Evolutionary conservation across 163 green algal species (phyloP).

Genomic region (Trebouxiophyceae sp.): DNA sequence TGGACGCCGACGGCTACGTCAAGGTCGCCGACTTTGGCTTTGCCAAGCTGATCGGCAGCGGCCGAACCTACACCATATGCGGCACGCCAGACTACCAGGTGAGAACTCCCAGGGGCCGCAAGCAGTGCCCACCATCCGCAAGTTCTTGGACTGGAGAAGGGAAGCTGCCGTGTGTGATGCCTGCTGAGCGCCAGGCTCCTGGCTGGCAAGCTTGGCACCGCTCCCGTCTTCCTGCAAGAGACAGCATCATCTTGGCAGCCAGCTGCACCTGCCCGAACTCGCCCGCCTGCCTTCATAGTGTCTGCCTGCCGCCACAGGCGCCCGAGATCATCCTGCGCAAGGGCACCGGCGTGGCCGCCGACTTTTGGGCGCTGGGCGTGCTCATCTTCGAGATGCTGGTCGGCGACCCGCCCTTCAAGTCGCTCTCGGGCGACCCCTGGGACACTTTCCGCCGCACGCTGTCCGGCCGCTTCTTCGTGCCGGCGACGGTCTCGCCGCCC

Average conservation of each 20-base stretch:
- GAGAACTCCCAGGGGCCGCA: not conserved
- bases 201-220: not conserved
- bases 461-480: slow-evolving; percentile 63
- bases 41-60: slow-evolving; percentile 59
- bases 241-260: not conserved
- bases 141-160: too few relatives aligned
- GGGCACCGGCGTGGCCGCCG: slow-evolving; percentile 59
- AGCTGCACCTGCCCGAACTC: not conserved
- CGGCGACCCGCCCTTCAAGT: slow-evolving; percentile 71
- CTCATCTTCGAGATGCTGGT: slow-evolving; percentile 81
- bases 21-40: slow-evolving; percentile 82
- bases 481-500: slow-evolving; percentile 55
- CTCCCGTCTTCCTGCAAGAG: not conserved
- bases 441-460: slow-evolving; percentile 66
- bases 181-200: too few relatives aligned
- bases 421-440: slow-evolving; percentile 57
- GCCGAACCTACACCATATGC: slow-evolving; percentile 75
- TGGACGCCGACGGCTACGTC: slow-evolving; percentile 69
- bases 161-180: too few relatives aligned
- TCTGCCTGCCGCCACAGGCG: slow-evolving; percentile 4
- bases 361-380: slow-evolving; percentile 79
- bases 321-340: slow-evolving; percentile 66
- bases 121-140: not conserved
- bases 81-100: slow-evolving; percentile 79
- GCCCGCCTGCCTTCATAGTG: not conserved